Evolutionary conservation across 2,329 filamentous ascomycete species (phyloP), one percentile per base, ranked within the genome.

Genomic region (Sclerotinia minor): DNA sequence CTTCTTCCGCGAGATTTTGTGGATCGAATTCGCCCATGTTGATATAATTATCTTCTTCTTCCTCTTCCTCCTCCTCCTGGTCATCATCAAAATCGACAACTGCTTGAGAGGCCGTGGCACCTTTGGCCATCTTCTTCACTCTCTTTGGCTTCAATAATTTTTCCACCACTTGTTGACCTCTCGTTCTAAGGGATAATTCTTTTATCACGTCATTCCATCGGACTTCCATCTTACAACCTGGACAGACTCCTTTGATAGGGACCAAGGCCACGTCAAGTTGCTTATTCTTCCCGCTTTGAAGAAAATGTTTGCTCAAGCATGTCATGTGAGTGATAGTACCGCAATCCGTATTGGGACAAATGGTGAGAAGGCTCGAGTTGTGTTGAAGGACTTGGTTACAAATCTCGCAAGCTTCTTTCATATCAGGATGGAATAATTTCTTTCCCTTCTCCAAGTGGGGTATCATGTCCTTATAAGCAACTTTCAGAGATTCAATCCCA

Each of bases 181-280:
- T 84, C 47, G 86, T 81, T 44, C 94, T 84, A 60, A 97, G 79
- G 63, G 85, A 95, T 73, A 96, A 79, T 76, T 96, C 94, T 76
- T 88, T 94, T 80, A 96, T 90, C 79, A 97, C 86, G 59, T 90
- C 85, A 0, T 83, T 82, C 94, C 94, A 98, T 63, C 82, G 77
- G 2, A 93, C 79, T 5, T 81, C 78, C 0, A 81, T 81, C 1
- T 82, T 79, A 75, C 94, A 98, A 26, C 80, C 80, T 0, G 92
- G 92, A 79, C 94, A 98, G 2, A 74, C 78, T 2, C 92, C 93
- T 45, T 82, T 76, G 1, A 85, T 81, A 0, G 94, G 94, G 1
- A 96, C 75, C 1, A 96, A 65, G 17, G 75, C 6, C 19, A 45
- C 24, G 8, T 49, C 29, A 5, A 19, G n/a, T 47, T 69, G 75